Percentiles rank a stretch among this genome's conserved stretches.
These are phyloP conservation scores for Dentiscutata heterogama DNA, from an alignment of 371 early-diverging fungal species.

Conservation along the genomic window DNA sequence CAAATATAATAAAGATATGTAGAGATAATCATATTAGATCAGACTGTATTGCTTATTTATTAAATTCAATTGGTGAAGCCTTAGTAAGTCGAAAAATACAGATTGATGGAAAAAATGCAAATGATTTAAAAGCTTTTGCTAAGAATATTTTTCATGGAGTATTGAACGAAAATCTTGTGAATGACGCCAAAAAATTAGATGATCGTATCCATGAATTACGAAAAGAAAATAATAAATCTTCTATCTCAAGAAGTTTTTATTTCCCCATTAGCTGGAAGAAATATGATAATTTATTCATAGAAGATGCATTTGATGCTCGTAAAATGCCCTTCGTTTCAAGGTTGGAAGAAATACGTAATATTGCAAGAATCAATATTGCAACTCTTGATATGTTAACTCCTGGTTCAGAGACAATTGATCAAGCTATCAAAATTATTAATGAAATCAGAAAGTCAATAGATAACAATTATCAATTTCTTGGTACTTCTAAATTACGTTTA, in stretches of 20 bases:
- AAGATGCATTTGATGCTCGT: not conserved
- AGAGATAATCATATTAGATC: not conserved
- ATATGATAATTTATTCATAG: not conserved
- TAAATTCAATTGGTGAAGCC: conserved; percentile 3
- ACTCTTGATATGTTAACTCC: not conserved
- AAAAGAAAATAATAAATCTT: not conserved
- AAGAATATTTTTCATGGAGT: not conserved
- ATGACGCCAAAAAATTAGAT: not conserved
- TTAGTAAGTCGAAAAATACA: not conserved
- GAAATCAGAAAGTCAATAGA: not conserved
- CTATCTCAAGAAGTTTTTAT: not conserved
- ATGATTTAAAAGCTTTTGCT: not conserved
- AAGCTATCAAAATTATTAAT: not conserved
- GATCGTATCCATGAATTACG: not conserved
- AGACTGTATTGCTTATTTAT: conserved; percentile 10
- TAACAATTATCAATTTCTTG: not conserved
- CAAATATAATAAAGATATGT: not conserved
- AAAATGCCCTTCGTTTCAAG: not conserved
- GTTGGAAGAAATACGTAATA: not conserved
- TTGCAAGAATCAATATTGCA: not conserved
- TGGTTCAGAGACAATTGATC: not conserved
- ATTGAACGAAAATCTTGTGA: not conserved
- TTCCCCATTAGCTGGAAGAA: not conserved
- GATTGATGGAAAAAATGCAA: not conserved
- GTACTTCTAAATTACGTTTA: not conserved